Evolutionary conservation across 164 flowering plant genomes (phyloP).

Genomic region (Kingdonia uniflora): DNA sequence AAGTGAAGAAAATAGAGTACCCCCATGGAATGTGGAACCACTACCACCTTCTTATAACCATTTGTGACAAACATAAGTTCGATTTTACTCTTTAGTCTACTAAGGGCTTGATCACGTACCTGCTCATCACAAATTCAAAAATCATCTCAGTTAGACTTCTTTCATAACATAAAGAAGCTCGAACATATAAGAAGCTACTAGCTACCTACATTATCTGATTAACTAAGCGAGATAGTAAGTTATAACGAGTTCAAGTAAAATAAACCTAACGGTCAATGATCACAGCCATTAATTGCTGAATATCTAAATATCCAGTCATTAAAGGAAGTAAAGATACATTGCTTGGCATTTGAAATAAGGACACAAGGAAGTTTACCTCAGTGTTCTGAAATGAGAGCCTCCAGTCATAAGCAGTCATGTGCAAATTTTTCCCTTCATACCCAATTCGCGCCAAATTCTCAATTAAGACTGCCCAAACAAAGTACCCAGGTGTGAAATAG

Average conservation of each 20-base stretch:
- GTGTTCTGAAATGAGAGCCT: constrained; percentile 74
- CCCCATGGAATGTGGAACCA: constrained; percentile 86
- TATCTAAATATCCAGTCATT: no score
- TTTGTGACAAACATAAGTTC: constrained; percentile 59
- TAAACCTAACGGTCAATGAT: neutral
- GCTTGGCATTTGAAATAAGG: no score
- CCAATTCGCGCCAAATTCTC: constrained; percentile 68
- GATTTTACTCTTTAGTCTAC: constrained; percentile 69
- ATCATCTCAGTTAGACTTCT: neutral
- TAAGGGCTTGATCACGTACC: constrained; percentile 68
- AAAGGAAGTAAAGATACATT: no score
- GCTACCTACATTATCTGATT: neutral
- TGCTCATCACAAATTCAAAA: constrained; percentile 19
- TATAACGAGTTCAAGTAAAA: no score
- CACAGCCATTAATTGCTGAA: neutral
- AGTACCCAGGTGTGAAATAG: constrained; percentile 67
- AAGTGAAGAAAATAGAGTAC: constrained; percentile 65
- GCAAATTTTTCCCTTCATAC: constrained; percentile 62
- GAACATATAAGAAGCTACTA: neutral
- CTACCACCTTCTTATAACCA: constrained; percentile 63
- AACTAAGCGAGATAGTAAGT: no score
- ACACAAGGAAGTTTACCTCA: constrained; percentile 31
- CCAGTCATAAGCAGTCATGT: constrained; percentile 79
- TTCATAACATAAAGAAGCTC: neutral
- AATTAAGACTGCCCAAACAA: constrained; percentile 65